Evolutionary conservation across 1,284 basidiomycete species (phyloP).

Genomic region (Phellopilus nigrolimitatus): DNA sequence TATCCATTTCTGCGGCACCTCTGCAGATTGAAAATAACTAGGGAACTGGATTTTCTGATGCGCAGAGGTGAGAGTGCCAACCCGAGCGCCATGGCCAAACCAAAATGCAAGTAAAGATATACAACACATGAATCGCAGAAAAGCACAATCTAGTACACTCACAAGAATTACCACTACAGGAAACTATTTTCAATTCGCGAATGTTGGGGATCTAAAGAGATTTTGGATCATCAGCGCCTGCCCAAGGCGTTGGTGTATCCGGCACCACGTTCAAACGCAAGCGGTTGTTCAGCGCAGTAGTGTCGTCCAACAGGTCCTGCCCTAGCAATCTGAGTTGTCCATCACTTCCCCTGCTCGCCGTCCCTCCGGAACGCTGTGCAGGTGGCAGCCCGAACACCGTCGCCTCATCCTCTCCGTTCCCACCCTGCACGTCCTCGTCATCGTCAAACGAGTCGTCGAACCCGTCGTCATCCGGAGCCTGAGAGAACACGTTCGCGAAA

Average conservation of each 20-base stretch:
- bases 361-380: slow-evolving; percentile 33
- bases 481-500: slow-evolving; percentile 5
- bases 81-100: too few relatives aligned
- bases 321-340: slow-evolving; percentile 49
- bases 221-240: neutral
- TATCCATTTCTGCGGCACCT: too few relatives aligned
- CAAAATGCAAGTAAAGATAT: too few relatives aligned
- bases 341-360: slow-evolving; percentile 20
- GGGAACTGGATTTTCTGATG: too few relatives aligned
- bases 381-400: slow-evolving; percentile 66
- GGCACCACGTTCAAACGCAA: slow-evolving; percentile 1
- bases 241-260: slow-evolving; percentile 16
- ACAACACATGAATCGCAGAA: too few relatives aligned
- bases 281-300: slow-evolving; percentile 33
- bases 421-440: slow-evolving; percentile 29
- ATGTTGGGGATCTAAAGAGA: too few relatives aligned
- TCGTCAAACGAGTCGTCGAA: slow-evolving; percentile 30
- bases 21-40: too few relatives aligned
- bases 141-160: too few relatives aligned
- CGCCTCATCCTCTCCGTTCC: slow-evolving; percentile 43
- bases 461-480: slow-evolving; percentile 22
- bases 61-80: too few relatives aligned
- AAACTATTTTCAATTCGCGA: neutral
- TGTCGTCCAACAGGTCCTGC: slow-evolving; percentile 56
- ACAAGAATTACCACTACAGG: too few relatives aligned